Evolutionary conservation across 768 basidiomycete species (phyloP).

Genomic region (Fomitopsis pulvina): DNA sequence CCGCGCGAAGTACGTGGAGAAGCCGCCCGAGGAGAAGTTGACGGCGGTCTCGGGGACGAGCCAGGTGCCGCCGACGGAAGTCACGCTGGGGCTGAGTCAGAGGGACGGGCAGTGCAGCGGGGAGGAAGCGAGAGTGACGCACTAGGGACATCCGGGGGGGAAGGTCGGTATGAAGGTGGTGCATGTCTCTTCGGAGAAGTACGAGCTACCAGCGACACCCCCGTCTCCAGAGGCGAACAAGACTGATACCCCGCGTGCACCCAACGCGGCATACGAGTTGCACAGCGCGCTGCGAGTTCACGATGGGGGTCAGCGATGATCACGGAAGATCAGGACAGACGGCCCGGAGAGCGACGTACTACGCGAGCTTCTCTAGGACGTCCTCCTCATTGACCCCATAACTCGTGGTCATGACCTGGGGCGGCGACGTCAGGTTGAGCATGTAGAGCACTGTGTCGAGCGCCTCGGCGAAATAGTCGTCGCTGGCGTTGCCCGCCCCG

Average conservation of each 20-base stretch:
- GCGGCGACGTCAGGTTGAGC: slow-evolving; percentile 15
- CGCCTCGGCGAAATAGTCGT: background rate
- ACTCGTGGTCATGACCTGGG: slow-evolving; percentile 27
- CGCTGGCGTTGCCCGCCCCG: slow-evolving; percentile 9
- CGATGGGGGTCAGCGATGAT: background rate
- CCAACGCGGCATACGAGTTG: background rate
- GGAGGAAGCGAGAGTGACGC: background rate
- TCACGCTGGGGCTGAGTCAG: slow-evolving; percentile 24
- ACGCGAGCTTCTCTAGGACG: background rate
- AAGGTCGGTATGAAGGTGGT: background rate
- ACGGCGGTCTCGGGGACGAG: slow-evolving; percentile 34
- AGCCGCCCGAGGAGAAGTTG: slow-evolving; percentile 38
- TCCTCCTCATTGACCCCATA: slow-evolving; percentile 16
- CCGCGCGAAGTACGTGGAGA: slow-evolving; percentile 31
- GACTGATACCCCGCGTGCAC: background rate
- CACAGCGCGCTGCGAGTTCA: background rate
- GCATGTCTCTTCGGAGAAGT: background rate
- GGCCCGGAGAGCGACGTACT: no score
- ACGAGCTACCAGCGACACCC: background rate
- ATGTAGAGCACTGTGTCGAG: slow-evolving; percentile 26
- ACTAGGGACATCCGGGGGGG: background rate
- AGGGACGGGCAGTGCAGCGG: background rate
- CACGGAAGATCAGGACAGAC: background rate
- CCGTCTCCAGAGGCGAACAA: background rate
- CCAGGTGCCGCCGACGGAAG: slow-evolving; percentile 52